Percentiles rank a stretch among this genome's conserved stretches.
Conservation (phyloP, 306 rosid genomes). For the Medicago truncatula region DNA sequence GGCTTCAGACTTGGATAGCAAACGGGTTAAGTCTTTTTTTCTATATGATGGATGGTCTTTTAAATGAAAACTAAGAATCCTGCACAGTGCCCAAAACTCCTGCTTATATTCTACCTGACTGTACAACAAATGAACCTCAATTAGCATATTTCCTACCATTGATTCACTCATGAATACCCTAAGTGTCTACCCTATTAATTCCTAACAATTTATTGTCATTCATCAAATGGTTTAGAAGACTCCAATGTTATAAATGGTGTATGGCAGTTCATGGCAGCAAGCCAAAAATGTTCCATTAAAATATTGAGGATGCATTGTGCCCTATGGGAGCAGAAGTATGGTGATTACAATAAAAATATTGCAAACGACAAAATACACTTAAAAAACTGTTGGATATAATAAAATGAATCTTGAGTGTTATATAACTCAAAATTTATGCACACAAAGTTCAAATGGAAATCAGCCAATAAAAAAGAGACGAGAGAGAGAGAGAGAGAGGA, state of each 20-base stretch:
- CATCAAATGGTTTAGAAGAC: slow-evolving; percentile 2
- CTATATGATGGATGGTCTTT: background rate
- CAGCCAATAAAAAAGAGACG: background rate
- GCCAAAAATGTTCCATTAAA: background rate
- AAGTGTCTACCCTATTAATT: slow-evolving; percentile 9
- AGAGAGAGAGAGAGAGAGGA: background rate
- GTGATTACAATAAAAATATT: background rate
- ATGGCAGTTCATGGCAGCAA: background rate
- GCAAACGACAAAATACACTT: background rate
- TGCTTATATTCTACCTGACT: background rate
- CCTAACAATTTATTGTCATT: background rate
- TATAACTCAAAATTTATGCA: background rate
- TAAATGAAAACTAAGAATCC: background rate
- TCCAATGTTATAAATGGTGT: background rate
- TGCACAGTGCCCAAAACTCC: background rate
- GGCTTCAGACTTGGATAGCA: background rate
- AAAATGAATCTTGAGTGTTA: background rate
- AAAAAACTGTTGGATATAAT: background rate
- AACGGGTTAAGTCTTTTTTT: background rate
- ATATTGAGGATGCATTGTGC: background rate
- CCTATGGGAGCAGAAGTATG: background rate
- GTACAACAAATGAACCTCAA: slow-evolving; percentile 23
- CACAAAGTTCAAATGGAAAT: background rate
- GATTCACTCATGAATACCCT: background rate
- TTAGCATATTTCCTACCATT: slow-evolving; percentile 9